Conservation (phyloP, 805 yeast species). For the Wickerhamiella sergipiensis region DNA sequence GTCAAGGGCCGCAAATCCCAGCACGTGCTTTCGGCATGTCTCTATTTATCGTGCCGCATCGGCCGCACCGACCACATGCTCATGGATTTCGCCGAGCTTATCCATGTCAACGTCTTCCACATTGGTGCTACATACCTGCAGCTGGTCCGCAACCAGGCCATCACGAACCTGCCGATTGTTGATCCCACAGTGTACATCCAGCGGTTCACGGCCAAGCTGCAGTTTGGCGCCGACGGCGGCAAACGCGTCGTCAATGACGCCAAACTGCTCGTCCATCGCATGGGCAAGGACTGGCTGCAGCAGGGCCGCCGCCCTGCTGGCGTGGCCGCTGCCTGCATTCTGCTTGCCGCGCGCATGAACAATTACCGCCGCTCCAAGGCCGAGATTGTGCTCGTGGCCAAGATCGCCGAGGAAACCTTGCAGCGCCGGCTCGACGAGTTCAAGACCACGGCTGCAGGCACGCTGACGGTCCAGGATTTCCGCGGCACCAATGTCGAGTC, state of each 20-base stretch:
- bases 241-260: constrained; percentile 80
- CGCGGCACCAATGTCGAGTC: constrained; percentile 34
- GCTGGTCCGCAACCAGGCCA: constrained; percentile 75
- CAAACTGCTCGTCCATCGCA: constrained; percentile 67
- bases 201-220: constrained; percentile 80
- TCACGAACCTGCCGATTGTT: constrained; percentile 67
- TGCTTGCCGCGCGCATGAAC: constrained; percentile 94
- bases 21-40: constrained; percentile 88
- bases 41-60: constrained; percentile 87
- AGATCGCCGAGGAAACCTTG: constrained; percentile 85
- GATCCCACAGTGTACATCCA: constrained; percentile 92
- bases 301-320: constrained; percentile 98
- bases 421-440: constrained; percentile 86
- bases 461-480: constrained; percentile 59
- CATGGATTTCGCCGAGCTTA: constrained; percentile 81
- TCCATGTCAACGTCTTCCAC: constrained; percentile 84
- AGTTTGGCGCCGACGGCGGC: constrained; percentile 49
- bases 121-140: constrained; percentile 93
- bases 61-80: constrained; percentile 89
- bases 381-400: constrained; percentile 90
- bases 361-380: constrained; percentile 82
- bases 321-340: constrained; percentile 89
- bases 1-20: constrained; percentile 97
- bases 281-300: constrained; percentile 91
- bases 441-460: constrained; percentile 59